Base-by-base conservation (phyloP, 257 asterid genomes). In the Solanum virginianum region DNA sequence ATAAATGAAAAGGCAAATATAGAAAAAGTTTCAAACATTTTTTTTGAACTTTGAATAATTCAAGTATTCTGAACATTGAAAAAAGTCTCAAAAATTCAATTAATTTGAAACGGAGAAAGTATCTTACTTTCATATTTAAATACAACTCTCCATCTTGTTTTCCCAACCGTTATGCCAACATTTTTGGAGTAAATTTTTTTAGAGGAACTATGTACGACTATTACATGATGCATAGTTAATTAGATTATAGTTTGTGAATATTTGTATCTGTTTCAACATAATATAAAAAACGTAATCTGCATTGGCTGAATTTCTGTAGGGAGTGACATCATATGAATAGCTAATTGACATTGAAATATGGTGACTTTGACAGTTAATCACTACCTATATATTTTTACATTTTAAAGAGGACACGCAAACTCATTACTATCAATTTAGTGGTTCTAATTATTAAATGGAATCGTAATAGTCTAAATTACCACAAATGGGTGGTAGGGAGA, bases 121-220 rank as follows among this genome's bases (percentile, higher is more conserved):
- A 74, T 59, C 51, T 82, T 86, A 89, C 92, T 83, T 29, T 69
- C 39, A 10, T 32, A 81, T 43, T 80, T 84, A 65, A 83, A 47
- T 86, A 77, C 74, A 83, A 57, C 65, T 59, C 41, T 69, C 32
- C 41, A 80, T 82, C 83, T 85, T 84, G 84, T 84, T 90, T 93
- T 93, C 96, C 82, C 92, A 91, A 91, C 96, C 86, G 93, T 89
- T 89, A 86, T 89, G 84, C 36, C 93, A 87, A 63, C 59, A 82
- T 88, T 87, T 49, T 47, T 90, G 92, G 85, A 77, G 82, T 72
- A 74, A 32, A 29, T 82, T 51, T 18, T 41, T 70, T 84, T 79
- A 74, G 65, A 69, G 22, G 6, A 6, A 77, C 24, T 49, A 24
- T 15, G 82, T 51, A 77, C 45, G 45, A 51, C 13, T 82, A 53